These are phyloP conservation scores for Epichloe uncinata DNA, from an alignment of 2,329 filamentous ascomycete genomes.

Conservation along the genomic window DNA sequence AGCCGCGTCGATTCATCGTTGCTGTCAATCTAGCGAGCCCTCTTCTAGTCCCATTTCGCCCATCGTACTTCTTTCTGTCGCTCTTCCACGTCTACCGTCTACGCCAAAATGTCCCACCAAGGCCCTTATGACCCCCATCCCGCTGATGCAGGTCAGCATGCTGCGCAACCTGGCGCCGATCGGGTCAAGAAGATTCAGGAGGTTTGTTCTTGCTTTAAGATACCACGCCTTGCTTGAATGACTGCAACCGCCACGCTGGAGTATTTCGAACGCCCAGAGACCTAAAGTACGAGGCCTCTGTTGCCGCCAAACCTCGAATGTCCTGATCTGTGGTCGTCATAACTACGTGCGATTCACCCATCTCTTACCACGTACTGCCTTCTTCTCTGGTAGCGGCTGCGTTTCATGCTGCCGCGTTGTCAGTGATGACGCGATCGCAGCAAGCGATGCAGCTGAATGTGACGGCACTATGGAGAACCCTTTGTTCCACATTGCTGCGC, in stretches of 20 bases:
- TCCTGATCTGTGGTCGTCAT: no score
- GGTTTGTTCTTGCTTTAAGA: background rate
- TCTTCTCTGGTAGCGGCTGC: no score
- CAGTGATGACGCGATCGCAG: no score
- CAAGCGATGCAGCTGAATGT: background rate
- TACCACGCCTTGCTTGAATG: background rate
- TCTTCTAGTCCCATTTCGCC: constrained; percentile 10
- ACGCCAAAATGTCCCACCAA: constrained; percentile 6
- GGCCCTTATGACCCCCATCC: constrained; percentile 6
- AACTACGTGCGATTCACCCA: no score
- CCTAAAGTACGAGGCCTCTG: no score
- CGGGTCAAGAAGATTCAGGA: constrained; percentile 4
- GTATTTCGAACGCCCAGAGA: no score
- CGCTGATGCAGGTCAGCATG: constrained; percentile 4
- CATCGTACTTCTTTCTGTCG: constrained; percentile 1
- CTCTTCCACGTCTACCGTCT: background rate
- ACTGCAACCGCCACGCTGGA: background rate
- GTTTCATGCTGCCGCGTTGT: no score
- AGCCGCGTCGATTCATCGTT: background rate
- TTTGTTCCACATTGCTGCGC: no score
- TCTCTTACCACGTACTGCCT: no score
- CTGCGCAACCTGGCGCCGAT: constrained; percentile 1
- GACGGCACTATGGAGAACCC: background rate
- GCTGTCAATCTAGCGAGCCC: background rate
- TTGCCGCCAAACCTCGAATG: no score